Conservation (phyloP, 2,329 filamentous ascomycete genomes). For the Rutstroemia sp. region DNA sequence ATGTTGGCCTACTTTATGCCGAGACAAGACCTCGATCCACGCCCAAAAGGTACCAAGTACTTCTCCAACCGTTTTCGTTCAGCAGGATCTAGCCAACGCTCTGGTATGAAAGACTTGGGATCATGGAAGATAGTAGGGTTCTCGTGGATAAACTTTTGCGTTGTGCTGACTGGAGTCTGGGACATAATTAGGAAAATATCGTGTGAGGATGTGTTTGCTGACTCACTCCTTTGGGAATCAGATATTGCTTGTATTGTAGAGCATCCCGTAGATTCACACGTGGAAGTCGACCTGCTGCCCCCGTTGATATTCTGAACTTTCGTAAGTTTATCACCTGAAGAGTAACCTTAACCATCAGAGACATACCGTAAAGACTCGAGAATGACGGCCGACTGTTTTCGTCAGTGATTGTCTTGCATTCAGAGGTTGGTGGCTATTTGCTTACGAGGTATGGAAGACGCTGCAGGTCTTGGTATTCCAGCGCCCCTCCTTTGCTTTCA, state of each 20-base stretch:
- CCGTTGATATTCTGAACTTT: slow-evolving; percentile 6
- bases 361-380: too few relatives aligned
- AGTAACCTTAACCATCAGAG: too few relatives aligned
- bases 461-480: too few relatives aligned
- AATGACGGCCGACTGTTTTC: too few relatives aligned
- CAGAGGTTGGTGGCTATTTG: too few relatives aligned
- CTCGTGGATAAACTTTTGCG: slow-evolving; percentile 14
- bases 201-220: background rate
- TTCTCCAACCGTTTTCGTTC: slow-evolving; percentile 12
- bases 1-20: too few relatives aligned
- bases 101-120: slow-evolving; percentile 14
- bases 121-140: slow-evolving; percentile 13
- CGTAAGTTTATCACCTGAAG: too few relatives aligned
- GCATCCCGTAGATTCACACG: slow-evolving; percentile 12
- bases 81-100: slow-evolving; percentile 11
- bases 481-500: too few relatives aligned
- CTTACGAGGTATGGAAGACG: too few relatives aligned
- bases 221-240: slow-evolving; percentile 10
- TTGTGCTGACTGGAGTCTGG: slow-evolving; percentile 16
- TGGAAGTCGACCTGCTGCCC: slow-evolving; percentile 12
- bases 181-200: background rate
- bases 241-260: slow-evolving; percentile 9
- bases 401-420: too few relatives aligned
- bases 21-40: too few relatives aligned
- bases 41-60: too few relatives aligned